A percentile compares a stretch with the other conserved stretches of the same genome.
phyloP scores from a whole-genome alignment of 768 basidiomycete species.

The Cystobasidiopsis lactophilus region DNA sequence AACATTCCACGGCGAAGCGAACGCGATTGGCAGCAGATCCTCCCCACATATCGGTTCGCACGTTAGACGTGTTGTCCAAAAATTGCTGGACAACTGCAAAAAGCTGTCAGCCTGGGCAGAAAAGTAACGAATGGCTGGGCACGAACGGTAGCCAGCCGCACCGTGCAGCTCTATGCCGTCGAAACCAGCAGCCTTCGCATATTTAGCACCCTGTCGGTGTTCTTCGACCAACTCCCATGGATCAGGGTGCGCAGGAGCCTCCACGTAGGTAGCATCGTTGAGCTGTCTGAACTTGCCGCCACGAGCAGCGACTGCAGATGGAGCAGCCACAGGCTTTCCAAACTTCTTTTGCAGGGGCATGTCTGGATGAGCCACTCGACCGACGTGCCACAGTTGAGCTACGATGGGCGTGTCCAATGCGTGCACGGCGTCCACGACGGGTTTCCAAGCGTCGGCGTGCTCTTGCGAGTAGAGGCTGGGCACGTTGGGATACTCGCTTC shows the following conservation, averaged over 20 bases:
- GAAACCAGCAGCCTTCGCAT: conserved; percentile 42
- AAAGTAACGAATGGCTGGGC: conserved; percentile 13
- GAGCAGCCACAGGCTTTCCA: background rate
- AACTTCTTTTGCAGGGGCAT: conserved; percentile 1
- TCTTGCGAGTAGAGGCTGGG: background rate
- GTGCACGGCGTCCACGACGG: conserved; percentile 28
- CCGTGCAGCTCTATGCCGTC: conserved; percentile 35
- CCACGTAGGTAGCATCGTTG: background rate
- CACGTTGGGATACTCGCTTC: background rate
- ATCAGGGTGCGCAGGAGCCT: conserved; percentile 25
- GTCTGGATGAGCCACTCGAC: conserved; percentile 24
- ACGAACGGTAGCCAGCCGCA: too few relatives aligned
- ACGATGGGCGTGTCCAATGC: conserved; percentile 26
- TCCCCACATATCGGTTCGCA: conserved; percentile 32
- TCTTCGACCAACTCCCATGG: conserved; percentile 25
- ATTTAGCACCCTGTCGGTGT: conserved; percentile 36
- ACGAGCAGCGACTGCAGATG: background rate
- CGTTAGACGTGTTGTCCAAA: conserved; percentile 16
- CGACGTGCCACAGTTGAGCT: conserved; percentile 40
- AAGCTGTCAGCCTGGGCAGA: too few relatives aligned
- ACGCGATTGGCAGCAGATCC: conserved; percentile 41
- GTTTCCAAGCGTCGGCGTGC: conserved; percentile 1
- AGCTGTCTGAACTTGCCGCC: conserved; percentile 2
- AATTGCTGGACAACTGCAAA: conserved; percentile 12
- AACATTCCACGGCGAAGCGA: conserved; percentile 37